Percentiles rank a stretch among this genome's conserved stretches.
phyloP scores from a whole-genome alignment of 2,329 filamentous ascomycete genomes.

The Pseudogymnoascus sp. region DNA sequence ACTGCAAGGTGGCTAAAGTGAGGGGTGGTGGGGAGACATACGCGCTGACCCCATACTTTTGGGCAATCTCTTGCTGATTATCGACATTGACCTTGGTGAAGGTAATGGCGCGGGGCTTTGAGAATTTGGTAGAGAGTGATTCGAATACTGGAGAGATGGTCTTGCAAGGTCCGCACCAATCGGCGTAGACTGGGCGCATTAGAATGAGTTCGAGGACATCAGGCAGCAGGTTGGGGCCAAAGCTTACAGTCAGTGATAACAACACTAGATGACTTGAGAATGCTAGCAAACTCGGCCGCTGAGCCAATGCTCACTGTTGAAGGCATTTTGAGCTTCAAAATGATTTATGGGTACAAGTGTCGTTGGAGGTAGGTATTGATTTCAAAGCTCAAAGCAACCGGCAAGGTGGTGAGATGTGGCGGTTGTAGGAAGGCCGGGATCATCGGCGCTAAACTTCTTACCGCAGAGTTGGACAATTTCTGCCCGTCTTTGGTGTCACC shows the following conservation, averaged over 20 bases:
- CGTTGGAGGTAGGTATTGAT: neutral
- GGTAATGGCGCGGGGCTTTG: constrained; percentile 71
- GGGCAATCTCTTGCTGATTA: constrained; percentile 65
- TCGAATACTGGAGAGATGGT: constrained; percentile 85
- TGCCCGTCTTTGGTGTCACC: constrained; percentile 8
- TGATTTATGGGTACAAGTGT: neutral
- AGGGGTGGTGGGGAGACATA: constrained; percentile 29
- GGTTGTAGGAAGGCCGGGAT: neutral
- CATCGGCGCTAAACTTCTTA: constrained; percentile 1
- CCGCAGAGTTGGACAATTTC: neutral
- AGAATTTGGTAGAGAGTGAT: constrained; percentile 68
- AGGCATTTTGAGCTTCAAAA: constrained; percentile 8
- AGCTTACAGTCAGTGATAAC: constrained; percentile 83
- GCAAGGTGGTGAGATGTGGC: constrained; percentile 8
- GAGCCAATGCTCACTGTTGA: constrained; percentile 51
- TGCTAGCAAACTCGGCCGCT: constrained; percentile 58
- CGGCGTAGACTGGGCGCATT: constrained; percentile 66
- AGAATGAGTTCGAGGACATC: constrained; percentile 21
- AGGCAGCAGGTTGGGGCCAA: constrained; percentile 16
- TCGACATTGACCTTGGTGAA: constrained; percentile 94
- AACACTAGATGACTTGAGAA: constrained; percentile 65
- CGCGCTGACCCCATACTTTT: constrained; percentile 71
- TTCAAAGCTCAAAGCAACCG: neutral
- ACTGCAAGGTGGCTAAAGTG: constrained; percentile 6
- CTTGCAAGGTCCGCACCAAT: constrained; percentile 93